A percentile compares a stretch with the other conserved stretches of the same genome.
Evolutionary conservation across 331 rosid genomes (phyloP).

Genomic region (Saraca asoca): DNA sequence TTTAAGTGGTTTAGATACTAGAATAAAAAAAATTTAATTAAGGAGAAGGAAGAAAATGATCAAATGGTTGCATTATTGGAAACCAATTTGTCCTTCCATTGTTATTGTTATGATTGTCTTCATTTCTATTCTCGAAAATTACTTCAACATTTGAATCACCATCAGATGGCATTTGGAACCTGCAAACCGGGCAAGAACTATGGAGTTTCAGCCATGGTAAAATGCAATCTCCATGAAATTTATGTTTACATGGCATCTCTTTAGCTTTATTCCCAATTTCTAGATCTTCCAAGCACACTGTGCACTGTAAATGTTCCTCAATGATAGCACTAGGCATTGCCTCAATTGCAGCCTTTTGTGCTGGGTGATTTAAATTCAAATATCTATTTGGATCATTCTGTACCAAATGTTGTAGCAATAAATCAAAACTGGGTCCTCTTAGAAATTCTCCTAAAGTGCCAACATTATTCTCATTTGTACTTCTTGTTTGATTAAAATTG

Average conservation of each 20-base stretch:
- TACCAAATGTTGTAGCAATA: constrained; percentile 70
- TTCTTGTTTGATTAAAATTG: constrained; percentile 37
- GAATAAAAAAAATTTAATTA: neutral
- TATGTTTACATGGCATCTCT: constrained; percentile 89
- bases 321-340: constrained; percentile 60
- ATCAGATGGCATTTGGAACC: constrained; percentile 70
- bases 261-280: constrained; percentile 62
- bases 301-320: constrained; percentile 65
- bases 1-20: too few species aligned
- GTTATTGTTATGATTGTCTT: constrained; percentile 31
- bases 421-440: constrained; percentile 65
- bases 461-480: constrained; percentile 40
- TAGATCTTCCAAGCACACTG: constrained; percentile 83
- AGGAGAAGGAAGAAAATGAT: constrained; percentile 63
- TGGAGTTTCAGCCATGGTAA: constrained; percentile 83
- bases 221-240: constrained; percentile 70
- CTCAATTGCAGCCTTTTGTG: constrained; percentile 70
- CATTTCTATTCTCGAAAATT: constrained; percentile 34
- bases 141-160: constrained; percentile 50
- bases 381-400: constrained; percentile 67
- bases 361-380: constrained; percentile 74
- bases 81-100: constrained; percentile 66
- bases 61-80: constrained; percentile 65
- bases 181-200: constrained; percentile 89
- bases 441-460: constrained; percentile 74